Conservation (phyloP, 805 yeast genomes). For the Ogataea naganishii region DNA sequence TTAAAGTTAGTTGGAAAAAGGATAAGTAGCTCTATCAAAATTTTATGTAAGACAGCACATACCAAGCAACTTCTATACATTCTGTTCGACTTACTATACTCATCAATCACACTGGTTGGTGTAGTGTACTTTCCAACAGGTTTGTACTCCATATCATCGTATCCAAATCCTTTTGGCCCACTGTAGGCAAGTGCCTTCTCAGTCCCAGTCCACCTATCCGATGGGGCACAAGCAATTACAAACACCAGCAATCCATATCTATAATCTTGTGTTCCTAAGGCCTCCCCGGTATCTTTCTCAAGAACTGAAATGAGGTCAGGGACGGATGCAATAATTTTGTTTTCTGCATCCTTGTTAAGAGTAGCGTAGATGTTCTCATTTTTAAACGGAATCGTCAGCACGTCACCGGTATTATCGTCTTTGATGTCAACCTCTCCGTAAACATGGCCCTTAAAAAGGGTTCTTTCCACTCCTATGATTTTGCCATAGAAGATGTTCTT, state of each 20-base stretch:
- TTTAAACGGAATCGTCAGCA: conserved; percentile 35
- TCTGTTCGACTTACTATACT: conserved; percentile 17
- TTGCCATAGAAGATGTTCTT: conserved; percentile 30
- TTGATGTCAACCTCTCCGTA: conserved; percentile 33
- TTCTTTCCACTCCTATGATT: conserved; percentile 33
- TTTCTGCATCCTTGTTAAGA: conserved; percentile 11
- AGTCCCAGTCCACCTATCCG: conserved; percentile 27
- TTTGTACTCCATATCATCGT: conserved; percentile 26
- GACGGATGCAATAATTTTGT: conserved; percentile 29
- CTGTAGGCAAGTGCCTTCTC: conserved; percentile 29
- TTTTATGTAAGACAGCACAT: too few relatives aligned
- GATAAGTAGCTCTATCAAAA: too few relatives aligned
- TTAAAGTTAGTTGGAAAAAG: too few relatives aligned
- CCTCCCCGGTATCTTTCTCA: conserved; percentile 35
- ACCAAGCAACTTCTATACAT: too few relatives aligned
- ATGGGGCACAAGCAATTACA: conserved; percentile 32
- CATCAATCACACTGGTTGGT: conserved; percentile 32
- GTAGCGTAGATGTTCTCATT: conserved; percentile 35
- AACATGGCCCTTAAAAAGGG: conserved; percentile 31
- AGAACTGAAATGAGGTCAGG: conserved; percentile 38
- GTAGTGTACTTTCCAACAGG: conserved; percentile 28
- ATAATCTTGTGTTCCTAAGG: conserved; percentile 40
- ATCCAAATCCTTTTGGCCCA: conserved; percentile 30
- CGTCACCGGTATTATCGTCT: conserved; percentile 8
- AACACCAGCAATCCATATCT: conserved; percentile 35